Evolutionary conservation across 441 rosid genomes (phyloP).

Genomic region (Gossypium lobatum): DNA sequence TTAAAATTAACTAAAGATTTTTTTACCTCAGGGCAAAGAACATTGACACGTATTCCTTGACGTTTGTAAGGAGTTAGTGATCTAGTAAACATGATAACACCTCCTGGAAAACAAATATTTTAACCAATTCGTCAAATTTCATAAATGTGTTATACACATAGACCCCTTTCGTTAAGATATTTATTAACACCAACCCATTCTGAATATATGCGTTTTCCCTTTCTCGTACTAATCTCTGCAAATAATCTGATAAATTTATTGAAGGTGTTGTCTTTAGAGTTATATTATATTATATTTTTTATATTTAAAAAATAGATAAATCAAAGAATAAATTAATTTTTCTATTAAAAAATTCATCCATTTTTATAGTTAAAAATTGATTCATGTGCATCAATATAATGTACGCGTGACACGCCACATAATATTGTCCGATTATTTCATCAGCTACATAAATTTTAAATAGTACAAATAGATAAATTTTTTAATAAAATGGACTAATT

Average conservation of each 20-base stretch:
- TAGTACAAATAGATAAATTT: no score
- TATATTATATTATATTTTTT: no score
- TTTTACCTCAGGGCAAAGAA: constrained; percentile 93
- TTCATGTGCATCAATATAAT: no score
- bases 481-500: no score
- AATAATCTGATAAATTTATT: background rate
- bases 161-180: background rate
- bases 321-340: no score
- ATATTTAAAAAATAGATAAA: no score
- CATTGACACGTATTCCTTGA: constrained; percentile 86
- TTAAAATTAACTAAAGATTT: constrained; percentile 10
- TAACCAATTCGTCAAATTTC: constrained; percentile 11
- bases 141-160: background rate
- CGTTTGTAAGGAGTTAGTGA: constrained; percentile 55
- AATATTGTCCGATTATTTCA: no score
- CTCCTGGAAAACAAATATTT: constrained; percentile 38
- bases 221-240: background rate
- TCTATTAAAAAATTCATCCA: no score
- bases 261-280: background rate
- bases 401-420: no score
- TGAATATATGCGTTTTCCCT: background rate
- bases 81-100: constrained; percentile 86
- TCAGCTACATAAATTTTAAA: no score
- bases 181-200: background rate
- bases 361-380: no score